Conservation (phyloP, 441 rosid species). For the Adansonia grandidieri region DNA sequence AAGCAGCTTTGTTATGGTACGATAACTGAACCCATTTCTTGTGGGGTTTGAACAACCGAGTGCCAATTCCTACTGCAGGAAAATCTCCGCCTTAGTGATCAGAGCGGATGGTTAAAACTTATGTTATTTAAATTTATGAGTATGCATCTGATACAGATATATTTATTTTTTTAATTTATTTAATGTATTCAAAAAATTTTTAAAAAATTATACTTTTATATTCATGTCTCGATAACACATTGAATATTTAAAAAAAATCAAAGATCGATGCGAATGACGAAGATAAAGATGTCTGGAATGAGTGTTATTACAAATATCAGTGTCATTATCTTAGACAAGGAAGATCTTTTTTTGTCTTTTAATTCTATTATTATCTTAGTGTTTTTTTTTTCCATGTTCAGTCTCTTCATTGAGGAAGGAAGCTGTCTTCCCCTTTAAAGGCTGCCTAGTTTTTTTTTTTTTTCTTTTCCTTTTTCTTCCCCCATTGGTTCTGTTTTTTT, state of each 20-base stretch:
- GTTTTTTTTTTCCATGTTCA: neutral
- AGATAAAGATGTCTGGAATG: neutral
- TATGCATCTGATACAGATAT: no score
- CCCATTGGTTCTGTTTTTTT: neutral
- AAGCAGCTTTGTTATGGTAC: neutral
- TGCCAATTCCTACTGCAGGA: neutral
- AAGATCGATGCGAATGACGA: no score
- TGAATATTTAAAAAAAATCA: no score
- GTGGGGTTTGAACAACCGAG: neutral
- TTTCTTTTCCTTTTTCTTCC: neutral
- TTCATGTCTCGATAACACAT: no score
- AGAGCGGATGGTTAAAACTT: neutral
- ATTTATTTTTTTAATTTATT: no score
- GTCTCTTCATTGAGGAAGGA: neutral
- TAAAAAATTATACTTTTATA: no score
- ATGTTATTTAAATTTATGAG: no score
- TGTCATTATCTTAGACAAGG: slow-evolving; percentile 1
- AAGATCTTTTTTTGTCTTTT: neutral
- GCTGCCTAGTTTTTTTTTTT: neutral
- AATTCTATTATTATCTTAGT: slow-evolving; percentile 16
- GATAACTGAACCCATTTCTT: slow-evolving; percentile 14
- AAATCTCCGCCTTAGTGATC: neutral
- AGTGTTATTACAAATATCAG: neutral
- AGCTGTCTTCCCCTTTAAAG: neutral
- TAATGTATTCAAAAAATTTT: no score